Evolutionary conservation across 495 filamentous ascomycete species (phyloP).

Genomic region (Daldinia vernicosa): DNA sequence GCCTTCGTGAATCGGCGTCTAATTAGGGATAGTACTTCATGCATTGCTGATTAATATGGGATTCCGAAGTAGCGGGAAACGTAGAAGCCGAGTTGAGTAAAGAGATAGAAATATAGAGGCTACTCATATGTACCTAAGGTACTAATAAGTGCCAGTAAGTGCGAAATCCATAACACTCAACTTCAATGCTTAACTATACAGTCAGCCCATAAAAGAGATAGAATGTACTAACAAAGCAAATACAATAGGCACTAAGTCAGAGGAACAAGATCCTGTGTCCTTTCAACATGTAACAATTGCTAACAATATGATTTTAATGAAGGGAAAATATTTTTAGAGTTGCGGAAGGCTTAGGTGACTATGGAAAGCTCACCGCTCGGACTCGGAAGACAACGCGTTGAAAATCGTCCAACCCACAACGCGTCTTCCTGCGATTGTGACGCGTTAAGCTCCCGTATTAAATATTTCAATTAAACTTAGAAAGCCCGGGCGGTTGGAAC

Average conservation of each 20-base stretch:
- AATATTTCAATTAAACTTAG: neutral
- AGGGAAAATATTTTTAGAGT: too few species aligned
- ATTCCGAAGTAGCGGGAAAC: neutral
- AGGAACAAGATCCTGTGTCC: neutral
- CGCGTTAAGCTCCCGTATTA: neutral
- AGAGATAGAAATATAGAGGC: neutral
- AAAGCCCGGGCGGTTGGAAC: neutral
- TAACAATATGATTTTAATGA: too few species aligned
- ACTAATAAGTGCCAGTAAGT: neutral
- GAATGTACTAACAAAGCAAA: neutral
- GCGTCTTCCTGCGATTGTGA: neutral
- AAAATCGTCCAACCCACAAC: neutral
- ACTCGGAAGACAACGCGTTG: neutral
- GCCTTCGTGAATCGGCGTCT: conserved; percentile 11
- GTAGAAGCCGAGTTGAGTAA: neutral
- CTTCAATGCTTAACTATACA: neutral
- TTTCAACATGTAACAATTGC: neutral
- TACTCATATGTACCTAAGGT: neutral
- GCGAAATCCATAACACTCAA: neutral
- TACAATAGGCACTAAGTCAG: neutral
- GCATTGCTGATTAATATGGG: neutral
- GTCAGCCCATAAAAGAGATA: neutral
- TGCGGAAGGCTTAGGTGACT: too few species aligned
- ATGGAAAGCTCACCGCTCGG: too few species aligned
- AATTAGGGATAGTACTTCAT: neutral